Evolutionary conservation across 345 rosid species (phyloP), one percentile per base, ranked within the genome.

Genomic region (Eucalyptus regnans): DNA sequence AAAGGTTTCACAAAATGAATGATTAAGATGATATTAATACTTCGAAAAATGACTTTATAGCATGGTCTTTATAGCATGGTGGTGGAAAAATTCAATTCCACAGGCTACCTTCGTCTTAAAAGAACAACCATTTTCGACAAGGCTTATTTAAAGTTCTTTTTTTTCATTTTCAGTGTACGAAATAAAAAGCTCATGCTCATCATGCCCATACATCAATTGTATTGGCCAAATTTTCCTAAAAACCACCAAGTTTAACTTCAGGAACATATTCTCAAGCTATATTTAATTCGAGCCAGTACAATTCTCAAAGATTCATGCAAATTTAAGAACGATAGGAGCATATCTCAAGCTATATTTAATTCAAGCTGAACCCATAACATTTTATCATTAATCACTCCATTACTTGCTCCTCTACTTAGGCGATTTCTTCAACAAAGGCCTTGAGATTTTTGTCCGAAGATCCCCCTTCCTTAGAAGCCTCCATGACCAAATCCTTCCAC

Each of bases 401-500:
- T 17, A 17, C 54, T 51, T 17, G 54, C 54, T 51, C 22, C 54
- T 51, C 54, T 95, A 66, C 60, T 50, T 16, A n/a, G 18, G 50
- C 33, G 50, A 89, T 68, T 86, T 76, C 87, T 27, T 89, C 86
- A 50, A 92, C 71, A 51, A 92, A 90, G 87, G 56, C 91, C 88
- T 50, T 90, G 44, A 92, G 88, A 87, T 89, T 91, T 3, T 23
- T 60, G 23, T 90, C 64, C 0, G 92, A 92, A 18, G 91, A 85
- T 13, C 93, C 93, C 29, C 90, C 93, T 10, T 90, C 91, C 33
- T 7, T 86, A 1, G 37, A 52, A 20, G 92, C 92, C 60, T 91
- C 87, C 88, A 49, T 64, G 22, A 92, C 92, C 83, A 89, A 86
- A 20, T 84, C 89, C 92, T 84, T 93, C 93, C 93, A 93, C 62